phyloP scores from a whole-genome alignment of 108 stramenopile genomes.

The Cyclotella sp. region DNA sequence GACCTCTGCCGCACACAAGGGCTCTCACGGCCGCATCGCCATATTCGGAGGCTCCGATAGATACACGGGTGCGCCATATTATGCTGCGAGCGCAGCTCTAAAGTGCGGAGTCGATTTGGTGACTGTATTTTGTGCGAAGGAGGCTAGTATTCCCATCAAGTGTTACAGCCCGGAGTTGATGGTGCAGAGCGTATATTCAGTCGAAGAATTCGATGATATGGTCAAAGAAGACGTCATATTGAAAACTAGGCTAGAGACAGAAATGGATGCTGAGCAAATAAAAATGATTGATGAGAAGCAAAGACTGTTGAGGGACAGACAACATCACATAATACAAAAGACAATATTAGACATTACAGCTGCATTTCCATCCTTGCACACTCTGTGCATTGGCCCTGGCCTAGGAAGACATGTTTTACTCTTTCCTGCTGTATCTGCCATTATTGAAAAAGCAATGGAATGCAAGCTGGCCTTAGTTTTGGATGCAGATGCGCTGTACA shows the following conservation, averaged over 20 bases:
- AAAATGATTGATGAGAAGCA: constrained; percentile 19
- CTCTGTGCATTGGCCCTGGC: constrained; percentile 94
- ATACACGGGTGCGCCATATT: constrained; percentile 98
- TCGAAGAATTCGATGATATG: constrained; percentile 57
- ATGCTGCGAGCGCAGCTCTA: constrained; percentile 91
- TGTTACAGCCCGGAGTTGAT: constrained; percentile 90
- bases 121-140: constrained; percentile 91
- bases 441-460: constrained; percentile 67
- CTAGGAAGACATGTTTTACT: constrained; percentile 87
- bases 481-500: constrained; percentile 94
- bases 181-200: constrained; percentile 88
- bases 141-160: constrained; percentile 96
- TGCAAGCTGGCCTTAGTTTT: constrained; percentile 77
- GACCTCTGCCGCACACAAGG: constrained; percentile 76
- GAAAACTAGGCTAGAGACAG: neutral
- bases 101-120: constrained; percentile 93
- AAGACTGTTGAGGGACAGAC: constrained; percentile 12
- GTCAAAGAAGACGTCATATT: constrained; percentile 5
- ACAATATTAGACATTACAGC: constrained; percentile 64
- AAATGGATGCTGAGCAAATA: constrained; percentile 14
- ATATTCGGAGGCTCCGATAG: constrained; percentile 93
- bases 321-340: constrained; percentile 15
- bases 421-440: constrained; percentile 56
- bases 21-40: constrained; percentile 92
- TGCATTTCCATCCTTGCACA: constrained; percentile 71